phyloP scores from a whole-genome alignment of 2,329 filamentous ascomycete genomes.

The Tolypocladium ovalisporum region DNA sequence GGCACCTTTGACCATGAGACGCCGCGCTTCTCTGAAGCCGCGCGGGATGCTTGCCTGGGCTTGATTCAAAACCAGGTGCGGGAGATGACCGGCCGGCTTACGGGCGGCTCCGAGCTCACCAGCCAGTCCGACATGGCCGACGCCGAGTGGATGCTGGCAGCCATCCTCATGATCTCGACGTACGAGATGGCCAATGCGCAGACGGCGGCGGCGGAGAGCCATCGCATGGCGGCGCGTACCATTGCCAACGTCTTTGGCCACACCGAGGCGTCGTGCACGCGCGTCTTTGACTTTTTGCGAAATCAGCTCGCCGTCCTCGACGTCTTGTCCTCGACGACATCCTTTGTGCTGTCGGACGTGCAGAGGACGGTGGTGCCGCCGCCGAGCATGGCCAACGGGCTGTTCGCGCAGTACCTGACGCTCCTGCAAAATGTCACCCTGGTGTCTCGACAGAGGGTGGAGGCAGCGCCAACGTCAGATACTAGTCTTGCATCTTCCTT shows the following conservation, averaged over 20 bases:
- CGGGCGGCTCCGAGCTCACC: slow-evolving; percentile 10
- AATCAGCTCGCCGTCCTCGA: slow-evolving; percentile 18
- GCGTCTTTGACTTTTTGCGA: slow-evolving; percentile 15
- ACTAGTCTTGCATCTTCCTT: background rate
- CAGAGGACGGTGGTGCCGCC: slow-evolving; percentile 10
- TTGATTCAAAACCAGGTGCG: slow-evolving; percentile 12
- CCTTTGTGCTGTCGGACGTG: slow-evolving; percentile 13
- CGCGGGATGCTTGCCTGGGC: slow-evolving; percentile 14
- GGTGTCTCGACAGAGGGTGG: slow-evolving; percentile 4
- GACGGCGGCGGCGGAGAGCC: slow-evolving; percentile 14
- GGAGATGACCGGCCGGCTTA: slow-evolving; percentile 13
- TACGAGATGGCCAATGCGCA: slow-evolving; percentile 18
- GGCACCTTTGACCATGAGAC: slow-evolving; percentile 9
- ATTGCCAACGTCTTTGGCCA: slow-evolving; percentile 17
- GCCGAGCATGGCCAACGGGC: slow-evolving; percentile 8
- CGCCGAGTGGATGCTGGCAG: slow-evolving; percentile 18
- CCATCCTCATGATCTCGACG: slow-evolving; percentile 17
- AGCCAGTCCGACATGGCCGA: slow-evolving; percentile 12
- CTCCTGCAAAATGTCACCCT: slow-evolving; percentile 10
- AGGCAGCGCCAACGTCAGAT: background rate
- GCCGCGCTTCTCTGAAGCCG: slow-evolving; percentile 13
- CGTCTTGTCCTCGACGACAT: slow-evolving; percentile 15
- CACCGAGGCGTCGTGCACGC: slow-evolving; percentile 7
- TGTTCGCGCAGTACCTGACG: slow-evolving; percentile 15
- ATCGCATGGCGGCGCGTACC: slow-evolving; percentile 15